A percentile compares a stretch with the other conserved stretches of the same genome.
phyloP scores from a whole-genome alignment of 164 flowering plant genomes.

The Warburgia ugandensis region DNA sequence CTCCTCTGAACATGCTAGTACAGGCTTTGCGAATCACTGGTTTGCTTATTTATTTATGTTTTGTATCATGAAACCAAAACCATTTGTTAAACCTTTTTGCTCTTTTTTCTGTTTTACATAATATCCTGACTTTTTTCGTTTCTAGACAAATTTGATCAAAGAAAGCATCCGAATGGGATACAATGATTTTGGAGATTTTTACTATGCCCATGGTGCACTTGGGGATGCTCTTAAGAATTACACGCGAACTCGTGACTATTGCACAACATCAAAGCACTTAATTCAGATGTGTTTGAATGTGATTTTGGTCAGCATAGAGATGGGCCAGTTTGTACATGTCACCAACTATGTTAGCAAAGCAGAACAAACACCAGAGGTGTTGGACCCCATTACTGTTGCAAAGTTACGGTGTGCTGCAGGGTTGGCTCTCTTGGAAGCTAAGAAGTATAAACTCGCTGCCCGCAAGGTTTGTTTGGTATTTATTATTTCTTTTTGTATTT shows the following conservation, averaged over 20 bases:
- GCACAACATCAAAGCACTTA: slow-evolving; percentile 90
- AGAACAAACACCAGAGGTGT: slow-evolving; percentile 63
- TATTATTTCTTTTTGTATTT: neutral
- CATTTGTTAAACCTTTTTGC: too few species aligned
- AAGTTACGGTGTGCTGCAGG: slow-evolving; percentile 87
- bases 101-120: too few species aligned
- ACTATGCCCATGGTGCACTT: slow-evolving; percentile 77
- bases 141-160: slow-evolving; percentile 95
- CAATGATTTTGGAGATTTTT: slow-evolving; percentile 93
- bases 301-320: slow-evolving; percentile 90
- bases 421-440: slow-evolving; percentile 69
- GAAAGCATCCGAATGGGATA: slow-evolving; percentile 99
- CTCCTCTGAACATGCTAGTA: too few species aligned
- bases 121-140: too few species aligned
- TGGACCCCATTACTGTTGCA: slow-evolving; percentile 52
- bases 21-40: too few species aligned
- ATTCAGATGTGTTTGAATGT: slow-evolving; percentile 88
- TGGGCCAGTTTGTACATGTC: slow-evolving; percentile 93
- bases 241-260: slow-evolving; percentile 94
- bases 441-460: slow-evolving; percentile 91
- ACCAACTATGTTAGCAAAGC: slow-evolving; percentile 83
- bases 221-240: slow-evolving; percentile 86
- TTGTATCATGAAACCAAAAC: too few species aligned
- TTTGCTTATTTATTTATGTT: too few species aligned
- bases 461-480: slow-evolving; percentile 60